Percentiles rank a stretch among this genome's conserved stretches.
Evolutionary conservation across 2,329 filamentous ascomycete genomes (phyloP).

Genomic region (Mariannaea sp.): DNA sequence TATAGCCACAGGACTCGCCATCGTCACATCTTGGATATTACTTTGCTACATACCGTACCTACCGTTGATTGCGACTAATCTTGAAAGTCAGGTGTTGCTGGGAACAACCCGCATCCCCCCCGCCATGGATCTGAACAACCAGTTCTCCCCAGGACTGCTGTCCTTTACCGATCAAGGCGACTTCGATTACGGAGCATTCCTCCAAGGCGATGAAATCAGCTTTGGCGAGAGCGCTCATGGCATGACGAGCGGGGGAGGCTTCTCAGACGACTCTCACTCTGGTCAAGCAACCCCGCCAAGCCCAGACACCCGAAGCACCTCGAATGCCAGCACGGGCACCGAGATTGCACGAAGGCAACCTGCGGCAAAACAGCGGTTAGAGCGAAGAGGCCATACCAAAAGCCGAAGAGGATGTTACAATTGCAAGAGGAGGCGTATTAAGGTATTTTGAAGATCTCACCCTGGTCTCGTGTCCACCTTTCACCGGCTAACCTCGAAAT

Average conservation of each 20-base stretch:
- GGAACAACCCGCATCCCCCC: background rate
- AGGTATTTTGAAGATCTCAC: conserved; percentile 47
- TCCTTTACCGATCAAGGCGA: conserved; percentile 39
- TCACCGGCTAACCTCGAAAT: conserved; percentile 21
- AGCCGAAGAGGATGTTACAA: conserved; percentile 69
- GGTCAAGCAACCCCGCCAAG: conserved; percentile 41
- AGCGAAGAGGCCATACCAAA: conserved; percentile 68
- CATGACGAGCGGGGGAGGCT: conserved; percentile 14
- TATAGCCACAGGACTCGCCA: background rate
- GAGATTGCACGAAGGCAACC: conserved; percentile 20
- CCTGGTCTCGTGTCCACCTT: background rate
- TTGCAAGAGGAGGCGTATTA: conserved; percentile 69
- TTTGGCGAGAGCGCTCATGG: conserved; percentile 29
- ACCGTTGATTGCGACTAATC: no score
- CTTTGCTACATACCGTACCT: background rate
- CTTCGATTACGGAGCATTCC: conserved; percentile 48
- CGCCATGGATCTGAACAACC: conserved; percentile 40
- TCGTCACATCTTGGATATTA: background rate
- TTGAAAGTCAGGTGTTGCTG: no score
- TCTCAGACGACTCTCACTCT: conserved; percentile 41
- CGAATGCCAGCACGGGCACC: conserved; percentile 23
- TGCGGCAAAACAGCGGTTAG: conserved; percentile 45
- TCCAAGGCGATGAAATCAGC: conserved; percentile 39
- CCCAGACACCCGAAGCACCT: conserved; percentile 34
- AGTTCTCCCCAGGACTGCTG: conserved; percentile 37